Base-by-base conservation (phyloP, 768 basidiomycete species). In the Tricholoma bakamatsutake region DNA sequence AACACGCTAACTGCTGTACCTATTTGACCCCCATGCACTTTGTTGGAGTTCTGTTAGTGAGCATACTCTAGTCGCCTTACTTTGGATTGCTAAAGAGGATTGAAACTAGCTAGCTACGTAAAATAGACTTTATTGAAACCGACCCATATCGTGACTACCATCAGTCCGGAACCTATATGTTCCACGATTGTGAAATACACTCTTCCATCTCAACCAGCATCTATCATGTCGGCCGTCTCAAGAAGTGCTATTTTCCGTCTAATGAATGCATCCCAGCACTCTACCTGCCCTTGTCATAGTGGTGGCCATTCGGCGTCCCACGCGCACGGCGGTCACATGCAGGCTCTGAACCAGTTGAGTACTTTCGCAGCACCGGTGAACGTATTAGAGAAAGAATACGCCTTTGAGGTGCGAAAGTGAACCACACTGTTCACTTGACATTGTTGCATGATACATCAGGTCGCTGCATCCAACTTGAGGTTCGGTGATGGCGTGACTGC, bases 401-500 rank as follows among this genome's bases (percentile, higher is more conserved):
- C 93, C 0, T 96, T 95, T 65, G 93, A 96, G 80, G 88, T 81
- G 64, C 58, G 71, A 52, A 24, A 30, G 46, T 10, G 7, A 30
- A 34, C 17, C 24, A 10, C 18, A 42, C 1, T 48, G 39, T 21
- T 9, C 2, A 40, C 17, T 28, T 9, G 6, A 24, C 11, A 54
- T 43, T 34, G 47, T 53, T 56, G 47, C 53, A 48, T 30, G 34
- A 21, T 43, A 5, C 12, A 7, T 21, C 56, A 91, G 89, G 83
- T 93, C 43, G 87, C 93, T 11, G 93, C 93, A 4, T 85, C 88
- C 40, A 93, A 95, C 69, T 71, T 96, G 57, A 77, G 93, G 50
- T 96, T 95, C 64, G 93, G 93, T 1, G 87, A 93, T 59, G 93
- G 93, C 30, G 93, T 93, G 34, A 94, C 93, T 3, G 77, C 79